These are phyloP conservation scores for Logfia minima DNA, from an alignment of 129 eudicot species.

Conservation along the genomic window DNA sequence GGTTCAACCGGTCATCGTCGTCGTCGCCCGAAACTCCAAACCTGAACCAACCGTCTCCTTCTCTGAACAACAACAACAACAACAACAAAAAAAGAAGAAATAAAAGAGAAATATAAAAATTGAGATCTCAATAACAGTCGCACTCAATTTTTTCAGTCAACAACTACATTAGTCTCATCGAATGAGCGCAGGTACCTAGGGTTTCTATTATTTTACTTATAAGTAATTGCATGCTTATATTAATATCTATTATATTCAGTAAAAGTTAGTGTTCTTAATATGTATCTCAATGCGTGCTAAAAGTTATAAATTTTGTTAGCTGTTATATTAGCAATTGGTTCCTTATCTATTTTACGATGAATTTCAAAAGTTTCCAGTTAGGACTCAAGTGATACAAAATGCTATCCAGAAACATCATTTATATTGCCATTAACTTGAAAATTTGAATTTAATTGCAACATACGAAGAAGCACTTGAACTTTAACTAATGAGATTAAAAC, in stretches of 20 bases:
- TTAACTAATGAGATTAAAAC: background rate
- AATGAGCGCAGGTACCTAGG: background rate
- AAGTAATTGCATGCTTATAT: background rate
- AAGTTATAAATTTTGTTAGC: no score
- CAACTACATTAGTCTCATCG: background rate
- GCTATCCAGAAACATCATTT: no score
- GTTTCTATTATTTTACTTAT: background rate
- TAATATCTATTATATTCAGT: background rate
- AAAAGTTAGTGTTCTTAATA: no score
- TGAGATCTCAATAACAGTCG: background rate
- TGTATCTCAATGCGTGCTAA: background rate
- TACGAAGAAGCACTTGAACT: no score
- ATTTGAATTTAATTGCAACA: background rate
- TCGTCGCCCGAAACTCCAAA: background rate
- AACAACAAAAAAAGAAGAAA: background rate
- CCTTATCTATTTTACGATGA: no score
- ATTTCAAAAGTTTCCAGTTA: no score
- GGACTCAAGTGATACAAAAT: no score
- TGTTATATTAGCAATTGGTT: background rate
- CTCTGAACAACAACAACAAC: background rate
- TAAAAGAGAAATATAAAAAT: no score
- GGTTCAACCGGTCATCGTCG: background rate
- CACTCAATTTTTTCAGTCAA: background rate
- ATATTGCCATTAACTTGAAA: background rate
- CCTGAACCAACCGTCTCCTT: background rate